Evolutionary conservation across 805 yeast species (phyloP).

Genomic region (Lachancea sp.): DNA sequence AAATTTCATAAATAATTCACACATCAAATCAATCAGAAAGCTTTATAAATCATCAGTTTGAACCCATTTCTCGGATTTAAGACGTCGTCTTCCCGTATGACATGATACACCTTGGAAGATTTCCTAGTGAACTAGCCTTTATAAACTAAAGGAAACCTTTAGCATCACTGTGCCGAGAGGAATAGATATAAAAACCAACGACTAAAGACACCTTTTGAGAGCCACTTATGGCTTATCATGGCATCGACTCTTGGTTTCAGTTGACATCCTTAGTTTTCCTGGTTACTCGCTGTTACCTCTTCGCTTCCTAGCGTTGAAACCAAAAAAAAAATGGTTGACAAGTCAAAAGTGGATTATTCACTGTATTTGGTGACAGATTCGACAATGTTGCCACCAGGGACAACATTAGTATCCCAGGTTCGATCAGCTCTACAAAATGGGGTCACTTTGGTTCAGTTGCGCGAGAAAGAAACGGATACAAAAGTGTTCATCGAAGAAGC

Average conservation of each 20-base stretch:
- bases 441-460: slow-evolving; percentile 71
- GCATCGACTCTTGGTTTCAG: no score
- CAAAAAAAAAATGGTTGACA: slow-evolving; percentile 15
- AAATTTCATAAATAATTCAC: no score
- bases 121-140: neutral
- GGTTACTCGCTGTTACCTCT: neutral
- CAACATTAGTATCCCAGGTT: slow-evolving; percentile 55
- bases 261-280: no score
- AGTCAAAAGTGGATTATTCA: slow-evolving; percentile 38
- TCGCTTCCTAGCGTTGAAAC: neutral
- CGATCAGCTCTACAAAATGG: slow-evolving; percentile 60
- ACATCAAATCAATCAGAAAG: no score
- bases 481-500: slow-evolving; percentile 62
- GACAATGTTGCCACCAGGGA: slow-evolving; percentile 58
- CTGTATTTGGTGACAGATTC: slow-evolving; percentile 78
- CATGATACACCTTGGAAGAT: no score
- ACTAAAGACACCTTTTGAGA: no score
- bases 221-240: no score
- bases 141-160: neutral
- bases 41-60: no score
- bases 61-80: no score
- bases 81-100: no score
- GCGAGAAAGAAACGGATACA: slow-evolving; percentile 73
- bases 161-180: neutral
- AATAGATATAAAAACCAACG: neutral